Evolutionary conservation across 257 asterid species (phyloP), one percentile per base, ranked within the genome.

Genomic region (Orobanche coerulescens): DNA sequence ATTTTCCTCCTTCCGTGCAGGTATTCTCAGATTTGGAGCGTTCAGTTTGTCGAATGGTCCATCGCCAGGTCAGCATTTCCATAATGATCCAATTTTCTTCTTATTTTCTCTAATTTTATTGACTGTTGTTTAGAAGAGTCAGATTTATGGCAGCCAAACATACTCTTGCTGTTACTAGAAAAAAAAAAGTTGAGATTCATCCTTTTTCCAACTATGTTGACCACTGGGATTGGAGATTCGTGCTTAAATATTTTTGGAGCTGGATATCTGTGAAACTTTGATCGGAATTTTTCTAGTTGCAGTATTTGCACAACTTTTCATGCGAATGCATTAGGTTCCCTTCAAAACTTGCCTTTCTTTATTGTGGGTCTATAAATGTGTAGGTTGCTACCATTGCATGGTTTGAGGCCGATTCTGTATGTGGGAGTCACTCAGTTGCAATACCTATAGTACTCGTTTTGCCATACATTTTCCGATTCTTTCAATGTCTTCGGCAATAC

Each of bases 371-470:
- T 30, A 37, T 68, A 14, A 48, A 37, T 61, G 24, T 79, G 81
- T 86, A 93, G 99, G 99, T 90, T 65, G 99, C 99, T 48, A 86
- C 99, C 44, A 93, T 93, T 61, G 99, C 97, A 51, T 93, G 99
- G 99, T 90, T 93, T 78, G 99, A 93, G 73, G 99, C 97, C 12
- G 96, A 89, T 71, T 90, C 99, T 69, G 82, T 93, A 63, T 89
- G 99, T 78, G 99, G 99, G 61, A 93, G 99, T 83, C 95, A 93
- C 77, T 69, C 99, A 72, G 81, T 87, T 76, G 94, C 93, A 18
- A 89, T 93, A 48, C 96, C 99, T 28, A 70, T 81, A 33, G 92
- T 83, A 75, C 99, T 90, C 16, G 94, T 93, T 65, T 74, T 93
- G 78, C 99, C 99, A 51, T 93, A 89, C 65, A 71, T 89, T 62